A percentile compares a stretch with the other conserved stretches of the same genome.
Evolutionary conservation across 129 eudicot genomes (phyloP).

Genomic region (Deinandra increscens): DNA sequence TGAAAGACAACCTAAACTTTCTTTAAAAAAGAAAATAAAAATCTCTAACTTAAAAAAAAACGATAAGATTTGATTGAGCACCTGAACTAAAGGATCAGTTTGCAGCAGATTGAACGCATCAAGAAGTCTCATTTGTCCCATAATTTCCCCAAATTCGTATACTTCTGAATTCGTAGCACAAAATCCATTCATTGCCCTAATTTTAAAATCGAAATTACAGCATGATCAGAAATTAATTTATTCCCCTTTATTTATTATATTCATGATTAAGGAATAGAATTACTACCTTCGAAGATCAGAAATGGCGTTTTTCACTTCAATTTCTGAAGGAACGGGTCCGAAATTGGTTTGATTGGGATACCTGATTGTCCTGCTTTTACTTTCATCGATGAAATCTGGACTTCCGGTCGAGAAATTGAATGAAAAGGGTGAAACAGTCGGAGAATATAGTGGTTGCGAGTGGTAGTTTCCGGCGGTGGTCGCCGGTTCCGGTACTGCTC

Average conservation of each 20-base stretch:
- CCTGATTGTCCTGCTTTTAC: conserved; percentile 2
- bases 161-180: conserved; percentile 22
- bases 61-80: conserved; percentile 9
- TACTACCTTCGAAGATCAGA: conserved; percentile 50
- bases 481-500: conserved; percentile 12
- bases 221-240: background rate
- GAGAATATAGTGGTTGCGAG: conserved; percentile 8
- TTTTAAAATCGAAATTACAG: conserved; percentile 13
- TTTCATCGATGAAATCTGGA: conserved; percentile 11
- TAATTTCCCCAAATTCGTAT: conserved; percentile 12
- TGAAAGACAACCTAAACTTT: too few species aligned
- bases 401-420: background rate
- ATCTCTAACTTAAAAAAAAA: too few species aligned
- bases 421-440: background rate
- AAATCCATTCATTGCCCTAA: conserved; percentile 42
- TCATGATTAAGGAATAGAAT: background rate
- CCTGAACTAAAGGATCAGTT: conserved; percentile 55
- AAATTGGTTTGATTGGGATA: conserved; percentile 20
- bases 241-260: background rate
- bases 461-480: conserved; percentile 19
- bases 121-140: conserved; percentile 45
- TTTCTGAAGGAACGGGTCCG: conserved; percentile 44
- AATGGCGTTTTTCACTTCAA: conserved; percentile 52
- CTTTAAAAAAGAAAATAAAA: too few species aligned
- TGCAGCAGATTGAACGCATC: conserved; percentile 56